Base-by-base conservation (phyloP, 768 basidiomycete species). In the Trametes elegans region DNA sequence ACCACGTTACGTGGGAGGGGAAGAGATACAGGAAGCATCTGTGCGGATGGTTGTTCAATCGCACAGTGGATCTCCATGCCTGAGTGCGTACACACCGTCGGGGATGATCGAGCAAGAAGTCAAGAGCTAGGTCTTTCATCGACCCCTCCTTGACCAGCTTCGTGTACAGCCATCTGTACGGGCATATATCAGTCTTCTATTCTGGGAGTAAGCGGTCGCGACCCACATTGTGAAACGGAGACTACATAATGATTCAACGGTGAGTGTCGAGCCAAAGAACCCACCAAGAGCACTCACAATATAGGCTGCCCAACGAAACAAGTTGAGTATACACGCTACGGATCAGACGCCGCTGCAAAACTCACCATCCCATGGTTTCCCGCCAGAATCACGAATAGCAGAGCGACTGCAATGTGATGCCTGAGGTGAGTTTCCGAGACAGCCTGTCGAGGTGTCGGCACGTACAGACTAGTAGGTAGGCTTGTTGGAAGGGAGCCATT, bases 31-130 rank as follows among this genome's bases (percentile, higher is more conserved):
- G 64, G 62, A 83, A 89, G 63, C 86, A 83, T 57, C 81, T 81
- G 39, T 18, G 42, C 35, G 10, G 13, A 9, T 14, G 7, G 11
- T n/a, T n/a, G 16, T 7, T 11, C 16, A 19, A 14, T 5, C 35
- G 24, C 45, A 48, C 24, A 32, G 18, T 19, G 34, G 7, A 3
- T 29, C 27, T n/a, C 7, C 3, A 8, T 2, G n/a, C 19, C 56
- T 27, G 1, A 21, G 21, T 4, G 7, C 1, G 2, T 18, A 52
- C 70, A 14, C 61, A 85, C 76, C 85, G 78, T 40, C 90, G 76
- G 2, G 90, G 89, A 69, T 91, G 90, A 55, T 89, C 82, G 5
- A 93, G 79, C 9, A 93, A 73, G 68, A 91, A 93, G 14, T 82
- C 79, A 4, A 90, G 69, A 0, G 83, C 82, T 43, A 82, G 76